Base-by-base conservation (phyloP, 139 green algal genomes). In the Cymbomonas tetramitiformis region DNA sequence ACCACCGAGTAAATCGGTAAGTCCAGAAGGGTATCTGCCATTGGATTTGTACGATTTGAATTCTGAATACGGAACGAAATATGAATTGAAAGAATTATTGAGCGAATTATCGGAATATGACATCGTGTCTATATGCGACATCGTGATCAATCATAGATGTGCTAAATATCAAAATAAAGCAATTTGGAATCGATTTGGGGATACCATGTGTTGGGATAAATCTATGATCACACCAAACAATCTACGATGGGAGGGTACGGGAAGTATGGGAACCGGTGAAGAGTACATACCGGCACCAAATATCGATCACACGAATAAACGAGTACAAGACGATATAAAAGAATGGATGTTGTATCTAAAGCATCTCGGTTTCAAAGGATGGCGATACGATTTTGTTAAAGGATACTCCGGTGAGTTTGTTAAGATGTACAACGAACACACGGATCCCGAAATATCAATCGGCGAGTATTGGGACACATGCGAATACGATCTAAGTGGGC, bases 121-220 rank as follows among this genome's bases (percentile, higher is more conserved):
- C 54, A 73, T 95, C 58, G 93, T 89, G 47, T 72, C 74, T 47
- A 74, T 95, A 1, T 86, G 83, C 8, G 87, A 97, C 73, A 93
- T 95, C 36, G 86, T 96, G 21, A 89, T 96, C 71, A 95, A 96
- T 68, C 86, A 95, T 64, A 70, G 86, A 48, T 94, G 82, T 64
- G 83, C 83, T 0, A n/a, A 58, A 2, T 26, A 25, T 32, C 75
- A 90, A 79, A 74, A 81, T 39, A 61, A 77, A 23, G n/a, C n/a
- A n/a, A 85, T 85, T 44, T 88, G 79, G 78, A 86, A 86, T 60
- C 72, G 79, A 70, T 97, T 88, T 77, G 84, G 84, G n/a, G 87
- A 86, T 23, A 75, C 85, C 21, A 70, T 97, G 51, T 64, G 81
- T 0, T 97, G 89, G 87, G 89, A 93, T 74, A 60, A 71, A 30